Base-by-base conservation (phyloP, 2,329 filamentous ascomycete species). In the Cercospora nicotianae region DNA sequence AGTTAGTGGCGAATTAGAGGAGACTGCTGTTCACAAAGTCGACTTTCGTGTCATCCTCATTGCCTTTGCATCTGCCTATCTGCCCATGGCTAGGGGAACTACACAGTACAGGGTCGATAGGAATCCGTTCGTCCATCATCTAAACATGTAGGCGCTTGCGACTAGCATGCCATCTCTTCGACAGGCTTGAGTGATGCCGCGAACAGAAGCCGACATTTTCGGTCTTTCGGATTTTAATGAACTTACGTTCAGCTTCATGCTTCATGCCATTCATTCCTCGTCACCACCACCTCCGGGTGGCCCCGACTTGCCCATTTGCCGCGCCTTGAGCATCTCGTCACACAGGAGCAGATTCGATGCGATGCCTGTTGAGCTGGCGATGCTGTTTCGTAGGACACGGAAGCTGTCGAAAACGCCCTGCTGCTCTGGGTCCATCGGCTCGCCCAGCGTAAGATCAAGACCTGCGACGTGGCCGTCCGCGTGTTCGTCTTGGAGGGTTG, bases 371-470 rank as follows among this genome's bases (percentile, higher is more conserved):
- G 93, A 95, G 36, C 94, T 97, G 3, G 95, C 93, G 70, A 99
- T 89, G 79, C 90, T 93, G 84, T 98, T 98, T 74, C 95, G 88
- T 75, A 99, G 81, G 39, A 99, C 95, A 67, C 95, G 88, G 88
- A 96, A 99, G 13, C 94, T 97, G 80, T 99, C 95, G 79, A 92
- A 99, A 8, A 99, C 91, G 75, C 95, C 95, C 78, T 92, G 91
- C 73, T 96, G 88, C 69, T 93, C 89, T 1, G 95, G 95, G 77
- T 98, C 95, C 94, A 98, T 98, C 1, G 94, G 91, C 77, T 95
- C 89, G 68, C 95, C 95, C 5, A 92, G 93, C 60, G 89, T 86
- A 65, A 99, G 85, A 78, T 98, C 91, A 71, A 99, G 83, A 20
- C 95, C 95, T 66, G 95, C 93, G 51, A 92, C 81, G 74, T 95